Conservation (phyloP, 176 grass and related monocot species). For the Aegilops tauschii region DNA sequence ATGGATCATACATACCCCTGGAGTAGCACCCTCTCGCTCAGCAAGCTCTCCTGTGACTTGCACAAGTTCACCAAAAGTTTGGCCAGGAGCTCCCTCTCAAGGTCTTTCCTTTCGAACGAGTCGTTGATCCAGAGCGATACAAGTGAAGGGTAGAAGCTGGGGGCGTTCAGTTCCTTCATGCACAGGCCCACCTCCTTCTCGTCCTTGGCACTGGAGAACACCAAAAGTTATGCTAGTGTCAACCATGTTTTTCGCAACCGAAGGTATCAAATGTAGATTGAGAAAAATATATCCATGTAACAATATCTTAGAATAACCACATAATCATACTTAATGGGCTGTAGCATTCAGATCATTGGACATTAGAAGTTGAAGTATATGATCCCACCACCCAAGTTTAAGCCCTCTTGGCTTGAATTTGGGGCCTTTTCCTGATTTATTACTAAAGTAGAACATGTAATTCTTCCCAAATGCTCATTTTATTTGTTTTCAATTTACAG, state of each 20-base stretch:
- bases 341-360: not conserved
- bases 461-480: not conserved
- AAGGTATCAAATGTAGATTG: not conserved
- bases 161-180: conserved; percentile 83
- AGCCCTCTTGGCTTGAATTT: no score
- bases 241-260: not conserved
- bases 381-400: no score
- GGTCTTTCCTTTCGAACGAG: conserved; percentile 79
- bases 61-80: conserved; percentile 69
- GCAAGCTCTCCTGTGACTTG: conserved; percentile 53
- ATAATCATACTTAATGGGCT: not conserved
- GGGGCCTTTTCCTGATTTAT: no score
- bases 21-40: conserved; percentile 54
- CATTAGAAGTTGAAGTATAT: not conserved
- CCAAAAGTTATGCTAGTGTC: conserved; percentile 20
- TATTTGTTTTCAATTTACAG: not conserved
- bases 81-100: conserved; percentile 71
- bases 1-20: conserved; percentile 54
- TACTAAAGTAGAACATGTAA: not conserved
- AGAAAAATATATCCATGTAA: not conserved
- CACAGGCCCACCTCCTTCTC: conserved; percentile 76
- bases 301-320: not conserved
- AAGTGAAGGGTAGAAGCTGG: conserved; percentile 59
- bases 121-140: conserved; percentile 80
- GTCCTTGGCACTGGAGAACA: conserved; percentile 56